Percentiles rank a stretch among this genome's conserved stretches.
Evolutionary conservation across 768 basidiomycete species (phyloP).

Genomic region (Hemileccinum impolitum): DNA sequence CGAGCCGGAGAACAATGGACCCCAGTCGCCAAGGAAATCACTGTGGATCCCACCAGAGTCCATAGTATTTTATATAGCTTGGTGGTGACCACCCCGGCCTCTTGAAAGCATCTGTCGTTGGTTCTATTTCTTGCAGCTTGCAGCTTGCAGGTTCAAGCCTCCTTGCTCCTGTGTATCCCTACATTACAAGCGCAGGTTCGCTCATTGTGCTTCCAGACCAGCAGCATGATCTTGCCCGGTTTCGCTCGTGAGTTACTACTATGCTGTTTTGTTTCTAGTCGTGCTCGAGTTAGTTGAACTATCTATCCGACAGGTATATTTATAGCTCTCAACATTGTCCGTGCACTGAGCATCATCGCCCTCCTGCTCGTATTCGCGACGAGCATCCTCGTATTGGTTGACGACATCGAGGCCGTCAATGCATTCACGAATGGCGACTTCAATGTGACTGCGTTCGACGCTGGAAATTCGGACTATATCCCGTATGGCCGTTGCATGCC

Average conservation of each 20-base stretch:
- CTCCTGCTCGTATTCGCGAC: conserved; percentile 79
- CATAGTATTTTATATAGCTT: no score
- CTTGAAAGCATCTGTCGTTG: neutral
- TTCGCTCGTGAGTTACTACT: conserved; percentile 26
- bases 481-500: conserved; percentile 39
- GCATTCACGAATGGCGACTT: conserved; percentile 44
- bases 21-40: conserved; percentile 25
- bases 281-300: neutral
- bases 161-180: conserved; percentile 2
- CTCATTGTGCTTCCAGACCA: neutral
- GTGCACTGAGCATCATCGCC: conserved; percentile 71
- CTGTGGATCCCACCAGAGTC: neutral
- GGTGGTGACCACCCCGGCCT: conserved; percentile 1
- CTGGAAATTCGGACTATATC: conserved; percentile 75
- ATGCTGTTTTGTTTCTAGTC: no score
- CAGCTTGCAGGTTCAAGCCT: conserved; percentile 29
- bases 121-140: neutral
- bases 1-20: conserved; percentile 25
- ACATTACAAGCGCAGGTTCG: conserved; percentile 21
- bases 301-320: conserved; percentile 43
- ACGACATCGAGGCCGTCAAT: conserved; percentile 75
- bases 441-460: conserved; percentile 35
- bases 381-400: conserved; percentile 69
- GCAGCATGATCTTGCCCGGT: conserved; percentile 24
- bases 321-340: conserved; percentile 74